Conservation (phyloP, 441 rosid species). For the Erysimum cheiri region DNA sequence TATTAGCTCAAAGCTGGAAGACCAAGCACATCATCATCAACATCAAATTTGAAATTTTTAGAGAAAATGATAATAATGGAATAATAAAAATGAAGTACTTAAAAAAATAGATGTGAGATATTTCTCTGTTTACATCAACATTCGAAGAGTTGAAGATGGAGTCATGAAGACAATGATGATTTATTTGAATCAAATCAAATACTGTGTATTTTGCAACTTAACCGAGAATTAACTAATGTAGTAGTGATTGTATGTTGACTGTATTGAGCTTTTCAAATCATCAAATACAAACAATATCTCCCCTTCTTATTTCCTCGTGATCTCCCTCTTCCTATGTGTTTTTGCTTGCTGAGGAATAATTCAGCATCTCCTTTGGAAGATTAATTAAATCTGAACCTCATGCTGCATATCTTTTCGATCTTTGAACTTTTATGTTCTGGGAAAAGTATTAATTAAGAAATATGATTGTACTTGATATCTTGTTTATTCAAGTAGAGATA, state of each 20-base stretch:
- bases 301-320: not conserved
- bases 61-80: not conserved
- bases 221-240: not conserved
- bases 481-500: constrained; percentile 55
- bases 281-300: constrained; percentile 13
- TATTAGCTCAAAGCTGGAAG: not conserved
- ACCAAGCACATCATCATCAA: not conserved
- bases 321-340: not conserved
- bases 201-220: too few relatives aligned
- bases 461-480: constrained; percentile 37
- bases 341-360: constrained; percentile 12
- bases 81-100: not conserved
- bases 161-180: not conserved
- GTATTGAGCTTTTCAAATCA: constrained; percentile 17
- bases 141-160: not conserved
- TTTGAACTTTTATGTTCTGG: not conserved
- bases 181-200: constrained; percentile 1
- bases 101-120: not conserved
- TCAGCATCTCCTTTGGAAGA: constrained; percentile 17
- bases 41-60: not conserved
- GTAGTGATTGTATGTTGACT: not conserved
- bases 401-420: constrained; percentile 4
- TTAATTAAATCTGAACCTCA: not conserved
- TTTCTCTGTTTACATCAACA: not conserved
- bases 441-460: constrained; percentile 24